Evolutionary conservation across 805 yeast genomes (phyloP), one percentile per base, ranked within the genome.

Genomic region (Sugiyamaella boreocaroliniensis): DNA sequence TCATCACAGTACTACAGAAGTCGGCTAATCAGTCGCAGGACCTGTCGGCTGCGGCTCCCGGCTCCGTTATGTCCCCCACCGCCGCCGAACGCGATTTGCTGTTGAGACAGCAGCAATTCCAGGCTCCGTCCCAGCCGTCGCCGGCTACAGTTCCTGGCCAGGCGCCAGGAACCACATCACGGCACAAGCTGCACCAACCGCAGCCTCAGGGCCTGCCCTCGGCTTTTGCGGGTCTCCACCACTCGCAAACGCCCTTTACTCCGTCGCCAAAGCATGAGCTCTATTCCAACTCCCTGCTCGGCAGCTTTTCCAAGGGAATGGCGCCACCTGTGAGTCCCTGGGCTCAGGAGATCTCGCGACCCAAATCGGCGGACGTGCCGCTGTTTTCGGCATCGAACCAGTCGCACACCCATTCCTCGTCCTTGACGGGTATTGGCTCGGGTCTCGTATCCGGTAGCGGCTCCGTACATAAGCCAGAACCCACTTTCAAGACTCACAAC

Each of bases 1-100:
- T 68, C 47, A 59, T 66, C 45, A 61, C 69, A 10, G 67, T 67
- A 32, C 59, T 67, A 43, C 67, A 64, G 51, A 62, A 64, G 55
- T 54, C 64, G 50, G 65, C 64, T 47, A 26, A 29, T 22, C 55
- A 57, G 43, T 45, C 40, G n/a, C 65, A 61, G 45, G 60, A 65
- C 10, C 12, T 58, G 19, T 40, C 58, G 4, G 52, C 61, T 1
- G 6, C 59, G 50, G 18, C 46, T 60, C 12, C 37, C 3, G 26
- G 26, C 37, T 32, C 37, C n/a, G 41, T 19, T 1, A 3, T 45
- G n/a, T 58, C 62, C 9, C 65, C 65, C 7, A 52, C 63, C 32
- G 50, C 45, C 20, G 45, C 45, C 22, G 54, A 47, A 15, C 15
- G 52, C 16, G 50, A 40, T 43, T 15, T 32, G 26, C 12, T 18